Evolutionary conservation across 768 basidiomycete species (phyloP), one percentile per base, ranked within the genome.

Genomic region (Daedaleopsis nitida): DNA sequence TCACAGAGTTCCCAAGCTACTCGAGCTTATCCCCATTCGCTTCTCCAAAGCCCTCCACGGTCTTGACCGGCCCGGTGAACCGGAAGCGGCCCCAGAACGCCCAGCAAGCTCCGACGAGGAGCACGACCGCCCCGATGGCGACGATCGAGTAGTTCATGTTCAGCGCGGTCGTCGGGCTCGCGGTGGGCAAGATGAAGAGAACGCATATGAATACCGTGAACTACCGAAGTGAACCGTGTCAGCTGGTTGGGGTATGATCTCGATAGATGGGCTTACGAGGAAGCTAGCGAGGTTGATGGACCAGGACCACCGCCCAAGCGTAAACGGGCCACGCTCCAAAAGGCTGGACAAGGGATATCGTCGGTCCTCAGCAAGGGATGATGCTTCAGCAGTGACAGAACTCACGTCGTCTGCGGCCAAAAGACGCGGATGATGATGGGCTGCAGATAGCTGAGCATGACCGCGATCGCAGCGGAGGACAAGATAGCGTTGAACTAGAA

Each of bases 91-190:
- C 81, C 83, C 82, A 84, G 44, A 75, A 61, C 6, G 74, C 17
- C 84, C 83, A 84, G 37, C 78, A 79, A 0, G 76, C 32, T 5
- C 71, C 69, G 16, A 84, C 82, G n/a, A 84, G 65, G 35, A 83
- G 34, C 23, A 76, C 63, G 16, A 84, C 72, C 0, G 73, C 80
- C 8, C 81, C 83, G 21, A 85, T 73, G 5, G 83, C 82, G 3
- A 85, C 76, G 52, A 85, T 73, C 0, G 84, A 76, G 60, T 86
- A 85, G 68, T 86, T 85, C 84, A 85, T 86, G 68, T 83, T 81
- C 50, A 77, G 65, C 47, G 73, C 61, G 42, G 72, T 80, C 14
- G 83, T 82, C 0, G 83, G 84, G 52, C 75, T 76, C 1, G 80
- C 75, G n/a, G 83, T 86, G 7, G 83, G 83, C 21, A 86, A 73